Percentiles rank a stretch among this genome's conserved stretches.
phyloP scores from a whole-genome alignment of 352 stramenopile genomes.

The Globisporangium recalcitrans region DNA sequence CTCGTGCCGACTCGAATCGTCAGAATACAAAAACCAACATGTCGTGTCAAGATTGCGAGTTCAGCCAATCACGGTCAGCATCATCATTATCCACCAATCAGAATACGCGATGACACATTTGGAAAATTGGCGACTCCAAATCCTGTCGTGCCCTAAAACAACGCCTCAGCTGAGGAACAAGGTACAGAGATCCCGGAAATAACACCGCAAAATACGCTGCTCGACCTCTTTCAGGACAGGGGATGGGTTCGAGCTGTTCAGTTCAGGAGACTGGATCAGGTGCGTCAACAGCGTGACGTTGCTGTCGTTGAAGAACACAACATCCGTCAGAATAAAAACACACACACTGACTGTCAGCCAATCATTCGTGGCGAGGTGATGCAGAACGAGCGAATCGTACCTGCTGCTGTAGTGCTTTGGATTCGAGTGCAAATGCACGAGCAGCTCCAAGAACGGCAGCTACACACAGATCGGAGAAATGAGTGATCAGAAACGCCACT shows the following conservation, averaged over 20 bases:
- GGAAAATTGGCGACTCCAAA: not conserved
- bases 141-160: not conserved
- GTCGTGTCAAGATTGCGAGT: no score
- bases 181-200: slow-evolving; percentile 71
- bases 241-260: slow-evolving; percentile 71
- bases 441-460: slow-evolving; percentile 74
- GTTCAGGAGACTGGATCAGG: slow-evolving; percentile 75
- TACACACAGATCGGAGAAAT: slow-evolving; percentile 15
- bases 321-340: slow-evolving; percentile 6
- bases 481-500: not conserved
- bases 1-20: not conserved
- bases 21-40: not conserved
- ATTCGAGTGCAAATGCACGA: slow-evolving; percentile 73
- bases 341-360: slow-evolving; percentile 1
- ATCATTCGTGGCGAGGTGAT: not conserved
- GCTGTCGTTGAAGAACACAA: slow-evolving; percentile 18
- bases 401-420: slow-evolving; percentile 67
- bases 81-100: no score
- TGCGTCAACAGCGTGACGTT: slow-evolving; percentile 74
- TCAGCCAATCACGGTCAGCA: no score
- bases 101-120: not conserved
- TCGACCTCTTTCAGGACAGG: slow-evolving; percentile 62
- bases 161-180: slow-evolving; percentile 34
- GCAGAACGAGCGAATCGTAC: slow-evolving; percentile 17
- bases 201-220: slow-evolving; percentile 78